Percentiles rank a stretch among this genome's conserved stretches.
Conservation (phyloP, 2,329 filamentous ascomycete species). For the Rhynchosporium secalis region DNA sequence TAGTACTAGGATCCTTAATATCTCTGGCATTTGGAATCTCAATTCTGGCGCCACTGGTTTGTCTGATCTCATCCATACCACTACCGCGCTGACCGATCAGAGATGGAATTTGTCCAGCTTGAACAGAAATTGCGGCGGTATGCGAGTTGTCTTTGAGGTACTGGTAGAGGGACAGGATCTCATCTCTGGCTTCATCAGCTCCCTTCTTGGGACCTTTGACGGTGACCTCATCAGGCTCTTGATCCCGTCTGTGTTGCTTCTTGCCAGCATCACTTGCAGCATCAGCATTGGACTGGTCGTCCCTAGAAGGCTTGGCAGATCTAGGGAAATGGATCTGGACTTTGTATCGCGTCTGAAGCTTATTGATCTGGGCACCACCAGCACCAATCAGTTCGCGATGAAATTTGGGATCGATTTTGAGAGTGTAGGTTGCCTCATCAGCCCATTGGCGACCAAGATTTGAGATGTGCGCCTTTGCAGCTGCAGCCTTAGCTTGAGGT, state of each 20-base stretch:
- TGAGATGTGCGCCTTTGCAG: slow-evolving; percentile 78
- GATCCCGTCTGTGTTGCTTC: slow-evolving; percentile 64
- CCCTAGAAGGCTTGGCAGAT: slow-evolving; percentile 60
- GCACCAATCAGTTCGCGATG: slow-evolving; percentile 92
- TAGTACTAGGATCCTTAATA: slow-evolving; percentile 60
- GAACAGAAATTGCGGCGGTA: slow-evolving; percentile 76
- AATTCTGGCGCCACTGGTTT: slow-evolving; percentile 82
- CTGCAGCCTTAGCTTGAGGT: slow-evolving; percentile 89
- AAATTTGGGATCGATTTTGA: slow-evolving; percentile 92
- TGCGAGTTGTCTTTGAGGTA: slow-evolving; percentile 88
- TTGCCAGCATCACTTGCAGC: slow-evolving; percentile 64
- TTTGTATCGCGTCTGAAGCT: slow-evolving; percentile 87
- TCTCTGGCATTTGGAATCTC: slow-evolving; percentile 85
- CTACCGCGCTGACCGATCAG: slow-evolving; percentile 88
- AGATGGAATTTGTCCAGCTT: slow-evolving; percentile 89
- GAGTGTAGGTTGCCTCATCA: slow-evolving; percentile 81
- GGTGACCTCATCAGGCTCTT: slow-evolving; percentile 84
- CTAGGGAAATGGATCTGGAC: slow-evolving; percentile 94
- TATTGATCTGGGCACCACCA: slow-evolving; percentile 84
- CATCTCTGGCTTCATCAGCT: slow-evolving; percentile 86
- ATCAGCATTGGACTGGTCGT: slow-evolving; percentile 71
- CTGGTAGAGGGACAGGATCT: slow-evolving; percentile 84
- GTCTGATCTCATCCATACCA: slow-evolving; percentile 86
- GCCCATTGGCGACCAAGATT: slow-evolving; percentile 79
- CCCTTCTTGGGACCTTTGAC: slow-evolving; percentile 91